Conservation (phyloP, 768 basidiomycete genomes). For the Kwoniella botswanensis region DNA sequence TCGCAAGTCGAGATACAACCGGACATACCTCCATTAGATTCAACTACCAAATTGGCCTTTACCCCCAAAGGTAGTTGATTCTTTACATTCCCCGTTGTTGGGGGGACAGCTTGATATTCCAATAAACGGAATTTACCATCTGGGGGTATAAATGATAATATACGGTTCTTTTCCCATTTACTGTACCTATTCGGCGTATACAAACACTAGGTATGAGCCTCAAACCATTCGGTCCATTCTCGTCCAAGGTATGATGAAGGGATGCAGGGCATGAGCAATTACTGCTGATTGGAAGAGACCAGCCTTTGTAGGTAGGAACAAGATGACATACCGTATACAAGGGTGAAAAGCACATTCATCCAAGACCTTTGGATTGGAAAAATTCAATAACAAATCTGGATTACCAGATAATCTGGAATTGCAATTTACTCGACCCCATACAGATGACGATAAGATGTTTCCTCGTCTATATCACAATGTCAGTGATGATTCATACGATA, state of each 20-base stretch:
- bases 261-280: too few relatives aligned
- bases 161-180: constrained; percentile 76
- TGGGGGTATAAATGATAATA: constrained; percentile 88
- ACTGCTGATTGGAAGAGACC: too few relatives aligned
- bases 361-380: constrained; percentile 74
- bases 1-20: background rate
- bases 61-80: constrained; percentile 38
- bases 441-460: constrained; percentile 68
- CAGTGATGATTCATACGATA: background rate
- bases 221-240: constrained; percentile 1
- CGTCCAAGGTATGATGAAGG: too few relatives aligned
- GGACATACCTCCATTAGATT: constrained; percentile 61
- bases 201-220: constrained; percentile 7
- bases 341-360: constrained; percentile 87
- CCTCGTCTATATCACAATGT: constrained; percentile 66
- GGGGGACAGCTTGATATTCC: constrained; percentile 73
- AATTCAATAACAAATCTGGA: constrained; percentile 81
- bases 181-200: constrained; percentile 64
- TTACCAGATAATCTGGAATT: constrained; percentile 79
- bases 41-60: constrained; percentile 55
- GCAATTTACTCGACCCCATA: constrained; percentile 77
- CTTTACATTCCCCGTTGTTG: background rate
- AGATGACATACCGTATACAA: constrained; percentile 74
- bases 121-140: constrained; percentile 84
- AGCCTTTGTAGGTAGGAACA: background rate